Conservation (phyloP, 306 rosid genomes). For the Delonix regia region DNA sequence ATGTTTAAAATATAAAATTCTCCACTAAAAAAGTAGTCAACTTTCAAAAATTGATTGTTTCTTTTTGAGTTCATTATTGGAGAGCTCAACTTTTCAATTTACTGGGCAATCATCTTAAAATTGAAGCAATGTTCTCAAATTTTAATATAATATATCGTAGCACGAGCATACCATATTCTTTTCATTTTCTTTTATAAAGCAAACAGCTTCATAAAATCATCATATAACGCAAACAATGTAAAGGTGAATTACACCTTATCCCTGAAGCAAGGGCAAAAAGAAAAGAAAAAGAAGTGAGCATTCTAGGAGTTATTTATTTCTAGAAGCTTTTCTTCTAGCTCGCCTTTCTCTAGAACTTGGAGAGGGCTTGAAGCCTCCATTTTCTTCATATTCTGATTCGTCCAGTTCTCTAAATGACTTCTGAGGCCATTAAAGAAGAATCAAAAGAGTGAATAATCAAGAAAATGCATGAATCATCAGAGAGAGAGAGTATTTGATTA, state of each 20-base stretch:
- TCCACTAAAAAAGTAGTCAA: too few relatives aligned
- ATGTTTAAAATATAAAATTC: too few relatives aligned
- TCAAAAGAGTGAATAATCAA: neutral
- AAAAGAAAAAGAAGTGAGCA: neutral
- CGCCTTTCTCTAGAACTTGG: constrained; percentile 62
- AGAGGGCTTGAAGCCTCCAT: constrained; percentile 56
- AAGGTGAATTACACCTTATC: neutral
- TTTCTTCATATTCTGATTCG: constrained; percentile 49
- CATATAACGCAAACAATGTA: neutral
- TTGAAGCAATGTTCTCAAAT: too few relatives aligned
- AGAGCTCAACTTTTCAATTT: too few relatives aligned
- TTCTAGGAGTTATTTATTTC: constrained; percentile 20
- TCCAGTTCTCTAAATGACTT: constrained; percentile 65
- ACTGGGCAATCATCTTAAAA: too few relatives aligned
- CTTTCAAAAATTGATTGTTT: too few relatives aligned
- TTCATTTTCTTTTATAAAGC: too few relatives aligned
- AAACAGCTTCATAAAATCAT: neutral
- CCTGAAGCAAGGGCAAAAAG: neutral
- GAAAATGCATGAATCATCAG: neutral
- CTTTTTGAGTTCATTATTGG: too few relatives aligned
- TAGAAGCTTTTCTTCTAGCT: constrained; percentile 70
- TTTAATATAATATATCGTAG: too few relatives aligned
- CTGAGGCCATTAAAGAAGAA: constrained; percentile 36
- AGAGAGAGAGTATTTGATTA: neutral
- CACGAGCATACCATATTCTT: too few relatives aligned